A percentile compares a stretch with the other conserved stretches of the same genome.
Conservation (phyloP, 352 stramenopile genomes). For the Pythium plurisporium region DNA sequence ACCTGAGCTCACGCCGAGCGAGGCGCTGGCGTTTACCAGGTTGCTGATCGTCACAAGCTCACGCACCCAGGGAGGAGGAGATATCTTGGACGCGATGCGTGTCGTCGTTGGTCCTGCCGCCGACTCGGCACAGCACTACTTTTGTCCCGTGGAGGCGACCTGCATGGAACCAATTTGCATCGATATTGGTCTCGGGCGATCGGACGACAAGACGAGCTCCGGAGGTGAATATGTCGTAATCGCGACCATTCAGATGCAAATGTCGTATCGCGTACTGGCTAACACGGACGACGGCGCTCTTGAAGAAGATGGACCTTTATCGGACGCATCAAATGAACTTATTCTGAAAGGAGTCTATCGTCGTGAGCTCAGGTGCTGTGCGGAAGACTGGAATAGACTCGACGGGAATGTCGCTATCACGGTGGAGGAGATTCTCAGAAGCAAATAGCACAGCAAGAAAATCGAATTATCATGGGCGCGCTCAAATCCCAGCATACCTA, state of each 20-base stretch:
- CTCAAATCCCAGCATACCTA: background rate
- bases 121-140: constrained; percentile 31
- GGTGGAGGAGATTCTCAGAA: background rate
- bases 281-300: background rate
- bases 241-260: constrained; percentile 16
- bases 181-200: constrained; percentile 11
- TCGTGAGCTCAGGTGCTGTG: constrained; percentile 3
- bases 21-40: constrained; percentile 47
- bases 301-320: background rate
- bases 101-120: constrained; percentile 27
- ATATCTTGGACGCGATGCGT: constrained; percentile 65
- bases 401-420: constrained; percentile 14
- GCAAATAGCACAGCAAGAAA: too few species aligned
- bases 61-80: constrained; percentile 54
- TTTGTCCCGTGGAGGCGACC: constrained; percentile 40
- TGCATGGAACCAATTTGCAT: constrained; percentile 43
- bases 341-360: constrained; percentile 5
- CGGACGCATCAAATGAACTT: background rate
- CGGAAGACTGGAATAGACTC: constrained; percentile 16
- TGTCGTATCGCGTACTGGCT: constrained; percentile 18
- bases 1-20: constrained; percentile 28
- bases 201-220: background rate
- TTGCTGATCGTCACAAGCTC: constrained; percentile 59
- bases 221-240: too few species aligned
- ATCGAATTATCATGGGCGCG: too few species aligned